Evolutionary conservation across 305 asterid genomes (phyloP).

Genomic region (Vinca major): DNA sequence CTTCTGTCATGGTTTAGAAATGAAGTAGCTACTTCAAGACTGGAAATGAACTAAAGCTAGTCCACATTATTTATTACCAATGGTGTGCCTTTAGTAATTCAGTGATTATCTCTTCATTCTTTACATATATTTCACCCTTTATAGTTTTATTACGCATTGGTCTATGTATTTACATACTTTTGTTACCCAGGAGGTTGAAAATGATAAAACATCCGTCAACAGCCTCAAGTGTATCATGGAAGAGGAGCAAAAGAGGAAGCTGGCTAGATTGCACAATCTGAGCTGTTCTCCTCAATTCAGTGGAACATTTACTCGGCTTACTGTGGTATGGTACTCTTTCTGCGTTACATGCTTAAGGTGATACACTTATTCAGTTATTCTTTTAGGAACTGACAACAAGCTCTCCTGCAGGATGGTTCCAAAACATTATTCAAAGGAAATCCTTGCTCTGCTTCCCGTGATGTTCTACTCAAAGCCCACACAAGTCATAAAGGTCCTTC

Average conservation of each 20-base stretch:
- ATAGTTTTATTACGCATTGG: too few relatives aligned
- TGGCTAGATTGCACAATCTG: conserved; percentile 39
- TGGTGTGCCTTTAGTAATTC: background rate
- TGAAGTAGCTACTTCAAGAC: background rate
- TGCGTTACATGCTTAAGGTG: conserved; percentile 12
- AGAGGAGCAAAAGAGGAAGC: conserved; percentile 65
- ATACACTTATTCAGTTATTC: background rate
- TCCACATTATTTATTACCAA: background rate
- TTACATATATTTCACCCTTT: background rate
- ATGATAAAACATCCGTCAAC: conserved; percentile 34
- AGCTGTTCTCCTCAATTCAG: conserved; percentile 63
- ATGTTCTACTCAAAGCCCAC: conserved; percentile 52
- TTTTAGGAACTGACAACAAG: conserved; percentile 1
- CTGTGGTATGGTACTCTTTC: conserved; percentile 49
- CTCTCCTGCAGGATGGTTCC: conserved; percentile 75
- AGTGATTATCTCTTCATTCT: background rate
- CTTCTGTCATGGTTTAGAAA: background rate
- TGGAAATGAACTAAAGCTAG: background rate
- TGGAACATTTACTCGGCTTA: conserved; percentile 77
- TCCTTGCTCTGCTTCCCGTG: conserved; percentile 59
- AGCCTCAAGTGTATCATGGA: conserved; percentile 62
- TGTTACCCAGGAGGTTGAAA: conserved; percentile 52
- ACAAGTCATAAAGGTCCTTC: conserved; percentile 61
- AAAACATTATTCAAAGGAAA: conserved; percentile 75
- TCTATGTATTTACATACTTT: too few relatives aligned